Percentiles rank a stretch among this genome's conserved stretches.
Evolutionary conservation across 2,329 filamentous ascomycete genomes (phyloP).

Genomic region (Aspergillus sp.): DNA sequence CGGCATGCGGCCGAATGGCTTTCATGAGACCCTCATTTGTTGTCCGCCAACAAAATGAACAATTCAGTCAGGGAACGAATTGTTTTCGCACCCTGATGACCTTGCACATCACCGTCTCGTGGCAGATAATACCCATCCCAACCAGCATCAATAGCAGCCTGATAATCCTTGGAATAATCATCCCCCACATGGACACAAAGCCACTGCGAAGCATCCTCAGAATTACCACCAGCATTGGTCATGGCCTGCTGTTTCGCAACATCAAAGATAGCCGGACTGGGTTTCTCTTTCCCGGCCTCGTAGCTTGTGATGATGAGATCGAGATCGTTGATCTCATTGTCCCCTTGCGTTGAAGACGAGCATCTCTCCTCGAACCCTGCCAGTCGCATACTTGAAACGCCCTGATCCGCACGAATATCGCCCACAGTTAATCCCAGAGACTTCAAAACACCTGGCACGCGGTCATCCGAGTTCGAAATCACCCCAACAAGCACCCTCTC

Average conservation of each 20-base stretch:
- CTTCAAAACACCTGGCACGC: constrained; percentile 33
- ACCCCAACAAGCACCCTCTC: constrained; percentile 36
- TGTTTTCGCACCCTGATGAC: constrained; percentile 5
- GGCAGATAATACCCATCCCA: constrained; percentile 31
- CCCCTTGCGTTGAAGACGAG: background rate
- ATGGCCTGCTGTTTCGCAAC: constrained; percentile 28
- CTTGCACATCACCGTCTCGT: constrained; percentile 11
- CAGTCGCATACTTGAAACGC: constrained; percentile 19
- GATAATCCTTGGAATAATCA: constrained; percentile 37
- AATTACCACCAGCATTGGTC: constrained; percentile 3
- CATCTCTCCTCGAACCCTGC: constrained; percentile 14
- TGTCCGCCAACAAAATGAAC: constrained; percentile 10
- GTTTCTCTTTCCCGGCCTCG: constrained; percentile 41
- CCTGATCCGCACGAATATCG: constrained; percentile 25
- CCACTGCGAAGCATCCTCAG: constrained; percentile 13
- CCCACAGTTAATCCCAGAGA: constrained; percentile 35
- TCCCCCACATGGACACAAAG: constrained; percentile 40
- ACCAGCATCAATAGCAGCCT: constrained; percentile 30
- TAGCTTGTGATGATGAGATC: constrained; percentile 43
- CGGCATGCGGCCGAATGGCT: no score
- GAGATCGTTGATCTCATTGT: constrained; percentile 24
- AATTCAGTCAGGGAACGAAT: constrained; percentile 21
- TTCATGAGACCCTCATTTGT: background rate
- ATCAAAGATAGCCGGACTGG: constrained; percentile 34
- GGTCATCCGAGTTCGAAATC: constrained; percentile 43